phyloP scores from a whole-genome alignment of 495 filamentous ascomycete genomes.

The Gamarada debralockiae region DNA sequence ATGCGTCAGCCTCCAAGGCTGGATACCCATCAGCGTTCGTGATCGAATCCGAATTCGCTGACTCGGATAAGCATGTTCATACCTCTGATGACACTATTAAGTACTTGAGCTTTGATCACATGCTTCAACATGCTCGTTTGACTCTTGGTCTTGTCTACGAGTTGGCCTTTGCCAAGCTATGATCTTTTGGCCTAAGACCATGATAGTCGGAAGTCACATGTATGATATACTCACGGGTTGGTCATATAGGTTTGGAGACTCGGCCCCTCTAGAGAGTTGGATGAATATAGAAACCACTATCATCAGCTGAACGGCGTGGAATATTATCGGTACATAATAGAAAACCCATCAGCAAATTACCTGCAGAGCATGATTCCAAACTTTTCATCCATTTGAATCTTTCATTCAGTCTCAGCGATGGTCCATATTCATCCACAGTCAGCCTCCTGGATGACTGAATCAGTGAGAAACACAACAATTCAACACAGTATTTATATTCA shows the following conservation, averaged over 20 bases:
- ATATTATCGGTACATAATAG: too few relatives aligned
- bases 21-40: conserved; percentile 96
- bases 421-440: too few relatives aligned
- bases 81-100: conserved; percentile 84
- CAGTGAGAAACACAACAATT: too few relatives aligned
- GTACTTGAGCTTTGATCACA: conserved; percentile 91
- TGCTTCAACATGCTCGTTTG: conserved; percentile 94
- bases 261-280: background rate
- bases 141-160: conserved; percentile 89
- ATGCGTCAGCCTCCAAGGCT: conserved; percentile 92
- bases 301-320: background rate
- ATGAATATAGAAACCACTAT: background rate
- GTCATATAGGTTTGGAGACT: background rate
- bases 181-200: background rate
- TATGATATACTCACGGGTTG: too few relatives aligned
- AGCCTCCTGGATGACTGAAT: too few relatives aligned
- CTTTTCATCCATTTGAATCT: too few relatives aligned
- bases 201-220: background rate
- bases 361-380: too few relatives aligned
- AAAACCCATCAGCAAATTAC: too few relatives aligned
- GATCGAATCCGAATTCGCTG: conserved; percentile 84
- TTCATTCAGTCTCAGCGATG: too few relatives aligned
- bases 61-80: conserved; percentile 87
- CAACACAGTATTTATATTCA: background rate
- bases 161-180: conserved; percentile 61